Conservation (phyloP, 345 rosid genomes). For the Pistacia atlantica region DNA sequence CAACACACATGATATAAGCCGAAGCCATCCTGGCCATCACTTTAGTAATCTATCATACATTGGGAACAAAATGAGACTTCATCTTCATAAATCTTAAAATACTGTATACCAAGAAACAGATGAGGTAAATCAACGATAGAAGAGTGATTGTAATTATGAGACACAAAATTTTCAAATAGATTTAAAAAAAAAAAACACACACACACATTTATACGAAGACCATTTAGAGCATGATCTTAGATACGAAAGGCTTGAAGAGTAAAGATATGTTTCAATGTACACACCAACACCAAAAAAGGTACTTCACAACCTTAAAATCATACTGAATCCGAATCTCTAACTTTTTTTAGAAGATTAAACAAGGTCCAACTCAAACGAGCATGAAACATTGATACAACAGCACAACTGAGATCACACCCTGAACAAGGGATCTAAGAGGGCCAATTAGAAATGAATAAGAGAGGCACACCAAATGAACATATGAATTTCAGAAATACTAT, state of each 20-base stretch:
- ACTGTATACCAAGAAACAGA: neutral
- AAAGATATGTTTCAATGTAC: neutral
- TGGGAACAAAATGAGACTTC: neutral
- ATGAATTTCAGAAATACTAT: neutral
- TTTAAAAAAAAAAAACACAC: too few relatives aligned
- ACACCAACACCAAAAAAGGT: neutral
- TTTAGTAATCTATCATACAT: conserved; percentile 65
- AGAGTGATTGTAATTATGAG: neutral
- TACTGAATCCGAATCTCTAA: neutral
- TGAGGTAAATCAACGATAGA: neutral
- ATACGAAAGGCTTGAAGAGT: neutral
- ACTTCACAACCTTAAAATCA: neutral
- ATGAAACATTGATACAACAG: neutral
- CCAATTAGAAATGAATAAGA: neutral
- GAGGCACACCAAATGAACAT: neutral
- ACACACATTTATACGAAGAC: neutral
- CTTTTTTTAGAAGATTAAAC: too few relatives aligned
- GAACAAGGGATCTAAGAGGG: neutral
- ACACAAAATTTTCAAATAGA: neutral
- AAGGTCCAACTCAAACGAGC: neutral
- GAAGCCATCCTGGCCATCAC: conserved; percentile 80
- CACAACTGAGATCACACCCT: neutral
- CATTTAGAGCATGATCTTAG: neutral
- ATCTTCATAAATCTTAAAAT: neutral
- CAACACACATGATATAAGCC: conserved; percentile 83